Base-by-base conservation (phyloP, 164 flowering plant species). In the Piper longum region DNA sequence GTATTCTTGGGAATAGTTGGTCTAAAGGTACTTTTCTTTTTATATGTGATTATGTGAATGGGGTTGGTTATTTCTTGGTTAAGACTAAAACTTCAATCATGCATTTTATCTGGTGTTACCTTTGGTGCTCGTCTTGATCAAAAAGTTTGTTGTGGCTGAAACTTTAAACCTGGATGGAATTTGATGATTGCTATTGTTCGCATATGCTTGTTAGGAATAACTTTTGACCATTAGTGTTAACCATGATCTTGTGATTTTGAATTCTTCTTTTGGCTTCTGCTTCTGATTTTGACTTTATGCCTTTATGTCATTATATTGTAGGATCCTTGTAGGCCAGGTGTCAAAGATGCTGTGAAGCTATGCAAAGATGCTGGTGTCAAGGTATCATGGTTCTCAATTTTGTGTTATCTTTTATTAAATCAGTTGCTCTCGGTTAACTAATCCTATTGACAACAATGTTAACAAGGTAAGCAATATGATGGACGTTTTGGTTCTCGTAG, bases 261-360 rank as follows among this genome's bases (percentile, higher is more conserved):
- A 48, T 5, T 48, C 52, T 9, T 2, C 9, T 9, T 48, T 48
- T 6, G 52, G 14, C 14, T 2, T 48, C 3, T 5, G 9, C 3
- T 48, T 2, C 11, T 12, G 14, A 3, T 41, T 40, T 19, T 40
- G 40, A 2, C 17, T 41, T 1, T 1, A 8, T 3, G 1, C 18
- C 7, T 36, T 63, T 17, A 16, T 62, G 8, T 8, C 14, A 17
- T 42, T 61, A 16, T 43, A 12, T 5, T 7, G 4, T 41, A 95
- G 99, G 99, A 95, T 78, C 99, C 99, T 63, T 95, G 99, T 62
- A 88, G 99, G 7, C 80, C 88, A 63, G 91, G 95, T 65, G 97
- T 95, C 44, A 83, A 67, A 71, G 87, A 83, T 44, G 86, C 99
- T 42, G 93, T 95, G 54, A 73, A 56, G 57, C 69, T 87, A 16